Conservation (phyloP, 306 rosid genomes). For the Coriaria nepalensis region DNA sequence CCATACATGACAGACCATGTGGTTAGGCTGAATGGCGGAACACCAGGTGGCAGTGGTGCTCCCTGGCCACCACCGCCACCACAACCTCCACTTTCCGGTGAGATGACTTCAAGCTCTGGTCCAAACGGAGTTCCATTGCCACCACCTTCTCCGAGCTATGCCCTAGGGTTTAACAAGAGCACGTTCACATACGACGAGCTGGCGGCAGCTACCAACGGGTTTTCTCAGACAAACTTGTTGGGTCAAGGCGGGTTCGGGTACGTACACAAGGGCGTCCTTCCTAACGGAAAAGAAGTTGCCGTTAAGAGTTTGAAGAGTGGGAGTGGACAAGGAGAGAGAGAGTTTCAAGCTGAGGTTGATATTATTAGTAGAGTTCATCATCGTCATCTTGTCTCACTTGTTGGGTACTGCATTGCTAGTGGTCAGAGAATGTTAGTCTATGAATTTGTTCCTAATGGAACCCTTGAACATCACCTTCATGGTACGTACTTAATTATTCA, state of each 20-base stretch:
- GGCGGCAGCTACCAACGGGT: conserved; percentile 52
- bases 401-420: conserved; percentile 60
- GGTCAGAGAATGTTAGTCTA: conserved; percentile 75
- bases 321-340: conserved; percentile 74
- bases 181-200: conserved; percentile 73
- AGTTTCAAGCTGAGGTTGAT: conserved; percentile 82
- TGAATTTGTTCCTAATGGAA: conserved; percentile 49
- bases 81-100: conserved; percentile 26
- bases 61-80: conserved; percentile 40
- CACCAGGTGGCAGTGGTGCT: conserved; percentile 12
- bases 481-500: conserved; percentile 19
- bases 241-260: conserved; percentile 91
- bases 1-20: too few relatives aligned
- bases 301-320: conserved; percentile 64
- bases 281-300: conserved; percentile 68
- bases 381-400: conserved; percentile 71
- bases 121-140: conserved; percentile 34
- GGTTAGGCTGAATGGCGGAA: too few relatives aligned
- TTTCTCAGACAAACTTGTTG: conserved; percentile 33
- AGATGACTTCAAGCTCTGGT: conserved; percentile 28
- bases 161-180: conserved; percentile 51
- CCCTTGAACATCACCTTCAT: conserved; percentile 55
- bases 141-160: conserved; percentile 56
- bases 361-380: conserved; percentile 80
- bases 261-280: conserved; percentile 71